Evolutionary conservation across 208 protist species (phyloP).

Genomic region (Leishmania gerbilli): DNA sequence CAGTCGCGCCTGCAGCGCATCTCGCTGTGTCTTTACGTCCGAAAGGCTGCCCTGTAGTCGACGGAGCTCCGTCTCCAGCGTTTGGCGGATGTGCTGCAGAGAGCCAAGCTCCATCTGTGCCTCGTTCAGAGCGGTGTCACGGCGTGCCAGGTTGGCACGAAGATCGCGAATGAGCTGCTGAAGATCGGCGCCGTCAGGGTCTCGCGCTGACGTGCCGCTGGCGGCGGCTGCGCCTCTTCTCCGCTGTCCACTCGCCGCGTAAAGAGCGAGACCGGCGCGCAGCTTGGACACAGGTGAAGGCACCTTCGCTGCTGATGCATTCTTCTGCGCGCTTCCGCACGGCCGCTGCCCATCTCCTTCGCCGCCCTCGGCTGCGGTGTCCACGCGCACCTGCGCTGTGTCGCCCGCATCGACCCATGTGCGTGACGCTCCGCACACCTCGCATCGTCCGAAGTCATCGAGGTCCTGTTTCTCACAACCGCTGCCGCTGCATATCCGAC

Average conservation of each 20-base stretch:
- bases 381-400: background rate
- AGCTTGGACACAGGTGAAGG: background rate
- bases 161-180: conserved; percentile 61
- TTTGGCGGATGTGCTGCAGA: conserved; percentile 27
- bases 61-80: conserved; percentile 28
- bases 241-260: conserved; percentile 7
- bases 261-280: conserved; percentile 1
- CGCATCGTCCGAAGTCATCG: background rate
- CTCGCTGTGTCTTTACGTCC: conserved; percentile 38
- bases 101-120: conserved; percentile 45
- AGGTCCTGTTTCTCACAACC: background rate
- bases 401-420: background rate
- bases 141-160: conserved; percentile 68
- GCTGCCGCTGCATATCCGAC: background rate
- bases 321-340: background rate
- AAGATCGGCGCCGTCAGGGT: conserved; percentile 24
- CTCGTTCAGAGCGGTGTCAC: conserved; percentile 69
- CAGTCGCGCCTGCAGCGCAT: conserved; percentile 21
- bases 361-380: background rate
- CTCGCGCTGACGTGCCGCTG: background rate
- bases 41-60: conserved; percentile 23
- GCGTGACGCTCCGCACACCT: background rate
- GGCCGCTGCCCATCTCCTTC: background rate
- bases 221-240: background rate
- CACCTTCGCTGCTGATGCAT: background rate